phyloP scores from a whole-genome alignment of 805 yeast genomes.

The Spencermartinsiella europaea region DNA sequence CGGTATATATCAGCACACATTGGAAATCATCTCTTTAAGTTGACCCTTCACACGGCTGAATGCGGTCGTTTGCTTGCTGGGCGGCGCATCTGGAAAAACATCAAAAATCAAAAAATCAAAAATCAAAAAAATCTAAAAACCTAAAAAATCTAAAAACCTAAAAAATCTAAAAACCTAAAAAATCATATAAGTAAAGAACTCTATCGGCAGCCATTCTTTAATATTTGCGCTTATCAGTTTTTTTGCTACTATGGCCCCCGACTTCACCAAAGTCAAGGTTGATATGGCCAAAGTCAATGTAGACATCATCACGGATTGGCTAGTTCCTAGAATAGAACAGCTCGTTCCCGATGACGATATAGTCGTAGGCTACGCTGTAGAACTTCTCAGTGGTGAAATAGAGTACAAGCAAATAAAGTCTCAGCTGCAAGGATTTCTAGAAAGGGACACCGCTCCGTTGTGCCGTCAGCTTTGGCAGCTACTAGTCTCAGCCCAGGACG shows the following conservation, averaged over 20 bases:
- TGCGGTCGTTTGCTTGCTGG: too few relatives aligned
- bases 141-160: too few relatives aligned
- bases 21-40: too few relatives aligned
- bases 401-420: conserved; percentile 37
- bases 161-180: too few relatives aligned
- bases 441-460: conserved; percentile 36
- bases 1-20: too few relatives aligned
- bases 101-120: too few relatives aligned
- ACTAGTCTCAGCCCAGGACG: conserved; percentile 40
- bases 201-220: neutral
- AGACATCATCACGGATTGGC: conserved; percentile 38
- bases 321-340: conserved; percentile 24
- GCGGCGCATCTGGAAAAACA: too few relatives aligned
- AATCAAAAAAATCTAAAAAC: too few relatives aligned
- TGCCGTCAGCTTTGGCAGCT: conserved; percentile 43
- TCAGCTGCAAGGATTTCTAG: conserved; percentile 45
- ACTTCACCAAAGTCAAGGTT: conserved; percentile 21
- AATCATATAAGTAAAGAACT: neutral
- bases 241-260: too few relatives aligned
- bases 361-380: conserved; percentile 41
- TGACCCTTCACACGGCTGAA: too few relatives aligned
- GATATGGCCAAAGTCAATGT: conserved; percentile 38
- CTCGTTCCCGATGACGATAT: conserved; percentile 50
- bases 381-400: conserved; percentile 32
- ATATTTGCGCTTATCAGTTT: too few relatives aligned